Evolutionary conservation across 768 basidiomycete species (phyloP).

Genomic region (Calocybe indica): DNA sequence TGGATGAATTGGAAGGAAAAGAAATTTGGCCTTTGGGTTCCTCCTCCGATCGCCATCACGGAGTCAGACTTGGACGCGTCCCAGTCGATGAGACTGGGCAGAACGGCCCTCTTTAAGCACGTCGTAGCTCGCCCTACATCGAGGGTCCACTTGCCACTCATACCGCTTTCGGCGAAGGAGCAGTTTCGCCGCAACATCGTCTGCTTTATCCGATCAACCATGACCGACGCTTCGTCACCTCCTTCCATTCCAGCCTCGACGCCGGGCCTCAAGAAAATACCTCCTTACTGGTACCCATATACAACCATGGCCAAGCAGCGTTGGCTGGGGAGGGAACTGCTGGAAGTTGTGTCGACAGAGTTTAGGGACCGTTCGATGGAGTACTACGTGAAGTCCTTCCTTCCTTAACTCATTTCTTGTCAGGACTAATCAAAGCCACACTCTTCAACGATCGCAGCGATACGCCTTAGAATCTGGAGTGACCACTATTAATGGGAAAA

Average conservation of each 20-base stretch:
- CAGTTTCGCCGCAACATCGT: slow-evolving; percentile 55
- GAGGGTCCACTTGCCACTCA: slow-evolving; percentile 33
- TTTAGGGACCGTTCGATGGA: slow-evolving; percentile 92
- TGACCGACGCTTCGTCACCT: slow-evolving; percentile 32
- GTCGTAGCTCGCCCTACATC: slow-evolving; percentile 13
- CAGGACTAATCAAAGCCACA: neutral
- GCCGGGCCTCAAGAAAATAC: slow-evolving; percentile 66
- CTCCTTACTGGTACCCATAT: slow-evolving; percentile 92
- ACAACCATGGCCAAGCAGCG: slow-evolving; percentile 90
- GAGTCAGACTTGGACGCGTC: too few relatives aligned
- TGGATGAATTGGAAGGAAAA: too few relatives aligned
- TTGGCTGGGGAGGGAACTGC: slow-evolving; percentile 81
- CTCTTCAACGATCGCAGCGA: slow-evolving; percentile 24
- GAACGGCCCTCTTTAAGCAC: too few relatives aligned
- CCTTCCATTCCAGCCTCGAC: slow-evolving; percentile 15
- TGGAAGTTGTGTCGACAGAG: slow-evolving; percentile 92
- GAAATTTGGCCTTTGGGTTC: too few relatives aligned
- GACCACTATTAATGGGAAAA: slow-evolving; percentile 89
- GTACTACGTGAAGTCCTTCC: slow-evolving; percentile 72
- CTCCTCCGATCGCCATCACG: too few relatives aligned
- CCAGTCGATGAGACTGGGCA: too few relatives aligned
- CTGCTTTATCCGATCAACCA: slow-evolving; percentile 45
- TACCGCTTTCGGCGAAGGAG: slow-evolving; percentile 41
- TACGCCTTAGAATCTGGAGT: slow-evolving; percentile 83
- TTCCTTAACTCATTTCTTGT: neutral